Evolutionary conservation across 371 early-diverging fungal genomes (phyloP).

Genomic region (Parasitella parasitica): DNA sequence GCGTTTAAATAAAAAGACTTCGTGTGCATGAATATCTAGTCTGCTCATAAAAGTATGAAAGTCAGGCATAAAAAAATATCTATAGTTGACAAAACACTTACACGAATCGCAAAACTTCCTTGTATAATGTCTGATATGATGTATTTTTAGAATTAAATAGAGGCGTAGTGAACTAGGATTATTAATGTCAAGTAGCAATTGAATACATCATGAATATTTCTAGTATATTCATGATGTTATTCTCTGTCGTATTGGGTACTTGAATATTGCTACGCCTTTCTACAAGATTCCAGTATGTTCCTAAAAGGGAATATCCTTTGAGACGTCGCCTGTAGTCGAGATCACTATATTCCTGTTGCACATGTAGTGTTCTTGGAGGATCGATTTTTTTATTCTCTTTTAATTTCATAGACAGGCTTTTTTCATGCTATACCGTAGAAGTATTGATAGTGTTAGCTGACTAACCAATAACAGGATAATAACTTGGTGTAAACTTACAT

Average conservation of each 20-base stretch:
- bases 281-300: no score
- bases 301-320: no score
- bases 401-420: slow-evolving; percentile 17
- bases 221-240: no score
- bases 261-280: no score
- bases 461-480: not conserved
- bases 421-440: slow-evolving; percentile 17
- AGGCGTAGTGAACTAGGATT: no score
- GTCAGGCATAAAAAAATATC: slow-evolving; percentile 14
- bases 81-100: slow-evolving; percentile 14
- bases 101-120: slow-evolving; percentile 17
- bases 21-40: slow-evolving; percentile 14
- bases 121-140: no score
- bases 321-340: no score
- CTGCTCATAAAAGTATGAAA: slow-evolving; percentile 18
- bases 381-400: slow-evolving; percentile 20
- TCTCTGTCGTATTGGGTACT: no score
- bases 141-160: no score
- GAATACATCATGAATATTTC: no score
- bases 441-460: not conserved
- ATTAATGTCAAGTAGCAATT: no score
- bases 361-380: slow-evolving; percentile 13
- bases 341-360: slow-evolving; percentile 24
- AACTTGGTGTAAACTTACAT: not conserved
- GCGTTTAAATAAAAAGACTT: slow-evolving; percentile 8